Evolutionary conservation across 2,329 filamentous ascomycete genomes (phyloP).

Genomic region (Tolypocladium tundrense): DNA sequence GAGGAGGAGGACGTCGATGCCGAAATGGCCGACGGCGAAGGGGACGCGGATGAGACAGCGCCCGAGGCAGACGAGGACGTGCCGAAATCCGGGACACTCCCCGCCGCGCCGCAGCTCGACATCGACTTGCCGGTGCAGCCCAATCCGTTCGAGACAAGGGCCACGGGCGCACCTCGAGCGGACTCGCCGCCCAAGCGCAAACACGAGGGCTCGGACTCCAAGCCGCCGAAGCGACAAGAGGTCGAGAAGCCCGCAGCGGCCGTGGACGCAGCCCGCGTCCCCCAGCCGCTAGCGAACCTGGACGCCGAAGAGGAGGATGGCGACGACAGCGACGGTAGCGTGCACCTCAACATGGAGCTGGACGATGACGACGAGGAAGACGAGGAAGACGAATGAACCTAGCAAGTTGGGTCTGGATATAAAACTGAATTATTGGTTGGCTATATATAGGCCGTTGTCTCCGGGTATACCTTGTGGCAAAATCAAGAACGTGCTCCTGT

Average conservation of each 20-base stretch:
- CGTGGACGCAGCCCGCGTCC: slow-evolving; percentile 2
- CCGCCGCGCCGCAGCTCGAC: slow-evolving; percentile 10
- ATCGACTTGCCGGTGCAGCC: slow-evolving; percentile 16
- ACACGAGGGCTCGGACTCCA: slow-evolving; percentile 23
- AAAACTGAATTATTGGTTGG: background rate
- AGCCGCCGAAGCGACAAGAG: slow-evolving; percentile 29
- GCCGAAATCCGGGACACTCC: slow-evolving; percentile 11
- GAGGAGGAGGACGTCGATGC: slow-evolving; percentile 26
- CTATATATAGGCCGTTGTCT: background rate
- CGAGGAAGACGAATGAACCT: slow-evolving; percentile 8
- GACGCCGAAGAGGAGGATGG: slow-evolving; percentile 29
- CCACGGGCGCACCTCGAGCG: slow-evolving; percentile 8
- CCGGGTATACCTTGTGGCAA: background rate
- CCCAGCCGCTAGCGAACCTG: slow-evolving; percentile 9
- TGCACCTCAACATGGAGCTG: slow-evolving; percentile 50
- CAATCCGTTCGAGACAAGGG: slow-evolving; percentile 25
- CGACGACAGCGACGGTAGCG: slow-evolving; percentile 41
- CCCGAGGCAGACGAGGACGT: background rate
- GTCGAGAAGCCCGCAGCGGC: slow-evolving; percentile 17
- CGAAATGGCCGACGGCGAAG: slow-evolving; percentile 11
- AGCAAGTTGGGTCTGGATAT: background rate
- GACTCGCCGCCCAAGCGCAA: slow-evolving; percentile 27
- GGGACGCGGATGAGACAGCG: background rate
- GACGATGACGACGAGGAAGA: slow-evolving; percentile 34
- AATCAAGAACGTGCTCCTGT: background rate